Evolutionary conservation across 371 early-diverging fungal species (phyloP), one percentile per base, ranked within the genome.

Genomic region (Mucor saturninus): DNA sequence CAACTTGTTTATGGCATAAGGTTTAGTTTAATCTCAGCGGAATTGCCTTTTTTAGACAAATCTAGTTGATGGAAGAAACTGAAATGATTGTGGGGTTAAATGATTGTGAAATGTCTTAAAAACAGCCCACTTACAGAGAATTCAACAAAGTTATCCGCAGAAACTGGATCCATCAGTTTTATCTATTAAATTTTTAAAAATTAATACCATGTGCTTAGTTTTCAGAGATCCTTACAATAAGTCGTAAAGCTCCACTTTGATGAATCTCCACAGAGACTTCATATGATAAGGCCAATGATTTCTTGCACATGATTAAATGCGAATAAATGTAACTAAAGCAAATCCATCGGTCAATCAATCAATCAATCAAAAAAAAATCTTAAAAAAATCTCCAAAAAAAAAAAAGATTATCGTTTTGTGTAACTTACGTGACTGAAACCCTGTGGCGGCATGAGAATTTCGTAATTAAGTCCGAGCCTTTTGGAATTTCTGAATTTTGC

Each of bases 231-330:
- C 58, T 46, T 80, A 73, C 80, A 59, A 75, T 46, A 32, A 80
- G 42, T 15, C 69, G 61, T 8, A 80, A 57, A 3, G 65, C 60
- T 11, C 81, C 81, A 35, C 68, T 59, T 28, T 38, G 38, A 30
- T 70, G 67, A 13, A 77, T 57, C 14, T 74, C 71, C 35, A 80
- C 49, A 2, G 77, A 72, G 0, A 80, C 73, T 45, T 77, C 71
- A 57, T 62, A 54, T 11, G 81, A 69, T 3, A 68, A 55, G 29
- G 72, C 78, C 7, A 80, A 46, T 0, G 78, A 74, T 59, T 69
- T 74, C 26, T 56, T 66, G 39, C 76, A 77, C 7, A 60, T 61
- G 10, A 59, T 57, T 9, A 80, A 66, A 50, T 80, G 71, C 5
- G 68, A 39, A 50, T 62, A 75, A 10, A 58, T 59, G 52, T 80